Conservation (phyloP, 495 filamentous ascomycete genomes). For the Peziza echinospora region DNA sequence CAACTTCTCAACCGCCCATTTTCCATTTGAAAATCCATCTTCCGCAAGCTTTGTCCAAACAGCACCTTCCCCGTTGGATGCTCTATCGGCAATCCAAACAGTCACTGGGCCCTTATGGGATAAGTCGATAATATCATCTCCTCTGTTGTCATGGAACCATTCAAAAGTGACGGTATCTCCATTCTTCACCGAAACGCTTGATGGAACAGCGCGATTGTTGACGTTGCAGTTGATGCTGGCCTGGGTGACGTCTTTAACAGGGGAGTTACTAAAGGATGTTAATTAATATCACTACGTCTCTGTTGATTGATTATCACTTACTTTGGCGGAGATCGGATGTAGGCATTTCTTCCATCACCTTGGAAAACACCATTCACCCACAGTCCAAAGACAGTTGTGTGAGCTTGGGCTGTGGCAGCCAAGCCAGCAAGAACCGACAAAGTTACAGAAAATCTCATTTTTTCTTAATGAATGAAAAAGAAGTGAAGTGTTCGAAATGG, state of each 20-base stretch:
- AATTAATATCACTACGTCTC: slow-evolving; percentile 1
- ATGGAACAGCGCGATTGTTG: slow-evolving; percentile 20
- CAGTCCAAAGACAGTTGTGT: slow-evolving; percentile 25
- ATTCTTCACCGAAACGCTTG: slow-evolving; percentile 24
- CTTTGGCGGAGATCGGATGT: slow-evolving; percentile 14
- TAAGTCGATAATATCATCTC: slow-evolving; percentile 29
- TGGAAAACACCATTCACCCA: slow-evolving; percentile 28
- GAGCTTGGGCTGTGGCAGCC: slow-evolving; percentile 23
- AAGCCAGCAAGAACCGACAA: slow-evolving; percentile 20
- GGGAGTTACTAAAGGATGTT: slow-evolving; percentile 22
- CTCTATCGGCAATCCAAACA: slow-evolving; percentile 26
- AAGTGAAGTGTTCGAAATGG: too few species aligned
- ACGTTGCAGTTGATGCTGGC: slow-evolving; percentile 28
- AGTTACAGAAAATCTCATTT: slow-evolving; percentile 22
- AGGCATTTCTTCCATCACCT: slow-evolving; percentile 16
- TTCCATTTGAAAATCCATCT: slow-evolving; percentile 15
- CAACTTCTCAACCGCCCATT: slow-evolving; percentile 28
- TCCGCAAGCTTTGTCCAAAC: slow-evolving; percentile 33
- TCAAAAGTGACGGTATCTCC: slow-evolving; percentile 25
- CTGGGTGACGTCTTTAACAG: slow-evolving; percentile 28
- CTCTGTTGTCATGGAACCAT: slow-evolving; percentile 27
- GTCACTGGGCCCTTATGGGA: slow-evolving; percentile 32
- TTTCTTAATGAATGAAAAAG: slow-evolving; percentile 7
- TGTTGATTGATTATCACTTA: too few species aligned
- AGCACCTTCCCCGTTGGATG: slow-evolving; percentile 22